Base-by-base conservation (phyloP, 768 basidiomycete genomes). In the Phlegmacium glaucopus region DNA sequence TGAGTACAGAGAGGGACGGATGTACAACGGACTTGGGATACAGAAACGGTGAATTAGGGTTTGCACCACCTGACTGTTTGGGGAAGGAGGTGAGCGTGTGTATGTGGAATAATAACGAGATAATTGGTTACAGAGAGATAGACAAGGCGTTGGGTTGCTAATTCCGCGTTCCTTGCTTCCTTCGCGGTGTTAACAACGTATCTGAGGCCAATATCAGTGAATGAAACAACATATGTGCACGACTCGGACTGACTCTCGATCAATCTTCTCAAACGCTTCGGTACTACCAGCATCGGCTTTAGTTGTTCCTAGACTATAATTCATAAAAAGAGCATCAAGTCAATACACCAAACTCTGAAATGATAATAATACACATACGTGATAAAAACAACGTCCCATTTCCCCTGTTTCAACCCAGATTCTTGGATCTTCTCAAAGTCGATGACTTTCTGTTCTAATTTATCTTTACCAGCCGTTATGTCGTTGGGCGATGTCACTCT, bases 301-400 rank as follows among this genome's bases (percentile, higher is more conserved):
- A 10, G 80, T 82, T 15, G 88, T 90, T 7, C 88, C 90, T 8
- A 91, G 63, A 2, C 81, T 82, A 49, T 5, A 16, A 25, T n/a
- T n/a, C n/a, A n/a, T n/a, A n/a, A n/a, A n/a, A n/a, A n/a, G n/a
- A n/a, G n/a, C n/a, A n/a, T n/a, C n/a, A n/a, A n/a, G n/a, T n/a
- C n/a, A n/a, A n/a, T n/a, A n/a, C n/a, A n/a, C n/a, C n/a, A n/a
- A n/a, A n/a, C n/a, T n/a, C n/a, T n/a, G n/a, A n/a, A n/a, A n/a
- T n/a, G n/a, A n/a, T n/a, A n/a, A n/a, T n/a, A n/a, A n/a, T n/a
- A n/a, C 30, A 74, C 78, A 39, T 49, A 83, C 71, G 86, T 74
- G 50, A 92, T 79, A 57, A 82, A 85, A 0, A 92, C 82, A 16
- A 85, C 81, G 62, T 90, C 87, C 82, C 85, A 89, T 37, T 76